Evolutionary conservation across 306 rosid species (phyloP).

Genomic region (Lithocarpus polystachyus): DNA sequence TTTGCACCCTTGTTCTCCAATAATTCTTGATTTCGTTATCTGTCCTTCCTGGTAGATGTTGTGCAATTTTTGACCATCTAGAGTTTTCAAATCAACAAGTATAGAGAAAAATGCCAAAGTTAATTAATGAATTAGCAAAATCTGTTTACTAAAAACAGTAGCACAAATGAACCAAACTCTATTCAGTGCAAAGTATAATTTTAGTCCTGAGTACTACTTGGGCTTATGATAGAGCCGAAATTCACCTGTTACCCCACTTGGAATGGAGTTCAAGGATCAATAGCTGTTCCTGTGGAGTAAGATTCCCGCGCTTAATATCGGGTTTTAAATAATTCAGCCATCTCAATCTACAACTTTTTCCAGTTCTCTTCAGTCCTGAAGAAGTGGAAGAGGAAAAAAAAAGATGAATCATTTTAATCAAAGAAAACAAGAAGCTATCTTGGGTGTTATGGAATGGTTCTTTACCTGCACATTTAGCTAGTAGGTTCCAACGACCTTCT

Average conservation of each 20-base stretch:
- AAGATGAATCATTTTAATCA: not conserved
- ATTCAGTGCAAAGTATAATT: not conserved
- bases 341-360: slow-evolving; percentile 93
- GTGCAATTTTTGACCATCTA: slow-evolving; percentile 95
- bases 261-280: slow-evolving; percentile 93
- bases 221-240: not conserved
- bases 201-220: not conserved
- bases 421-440: slow-evolving; percentile 10
- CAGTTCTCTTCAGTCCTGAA: slow-evolving; percentile 92
- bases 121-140: not conserved
- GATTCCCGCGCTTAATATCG: slow-evolving; percentile 90
- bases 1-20: slow-evolving; percentile 91
- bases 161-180: not conserved
- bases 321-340: slow-evolving; percentile 96
- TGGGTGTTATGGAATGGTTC: slow-evolving; percentile 9
- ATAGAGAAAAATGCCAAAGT: not conserved
- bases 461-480: slow-evolving; percentile 86
- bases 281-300: slow-evolving; percentile 86
- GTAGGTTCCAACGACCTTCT: slow-evolving; percentile 90
- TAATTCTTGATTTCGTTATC: slow-evolving; percentile 93
- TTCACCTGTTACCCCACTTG: slow-evolving; percentile 88
- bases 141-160: not conserved
- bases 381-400: not conserved
- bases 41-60: slow-evolving; percentile 87
- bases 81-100: not conserved